Evolutionary conservation across 1,139 yeast genomes (phyloP), one percentile per base, ranked within the genome.

Genomic region (Candida pseudoviswanathii): DNA sequence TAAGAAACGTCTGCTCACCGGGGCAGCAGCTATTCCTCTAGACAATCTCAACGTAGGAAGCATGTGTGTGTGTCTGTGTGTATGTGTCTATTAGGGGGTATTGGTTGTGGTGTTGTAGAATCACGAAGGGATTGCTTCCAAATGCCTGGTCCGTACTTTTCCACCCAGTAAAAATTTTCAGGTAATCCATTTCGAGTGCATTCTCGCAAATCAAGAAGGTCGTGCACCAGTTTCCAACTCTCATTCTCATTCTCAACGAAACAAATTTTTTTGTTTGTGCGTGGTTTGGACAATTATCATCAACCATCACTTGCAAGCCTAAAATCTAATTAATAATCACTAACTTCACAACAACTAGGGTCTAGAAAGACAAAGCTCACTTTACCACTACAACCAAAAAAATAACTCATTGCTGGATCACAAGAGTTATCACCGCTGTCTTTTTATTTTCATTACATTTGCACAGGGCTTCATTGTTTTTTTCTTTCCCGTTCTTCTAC

Each of bases 31-130:
- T 25, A 25, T 9, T 30, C 38, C 38, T 10, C 38, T n/a, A n/a
- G 46, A 37, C 9, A 37, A n/a, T 24, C 46, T 44, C 11, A 44
- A 36, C 10, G 46, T 38, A 29, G 46, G 24, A 44, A 44, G 25
- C 46, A 44, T 43, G 8, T 5, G 30, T 25, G 5, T 25, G 16
- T 33, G 5, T 6, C 8, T 33, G 21, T 16, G 16, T 16, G 16
- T 16, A 16, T 16, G 16, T 16, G 16, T 16, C 16, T 16, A 16
- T 16, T 16, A 16, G 16, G 16, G 36, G 5, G 5, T 39, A 11
- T 31, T 16, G n/a, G 5, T 8, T 25, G 34, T 27, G 31, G 7
- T 10, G 25, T n/a, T 32, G 11, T 7, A 7, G 34, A 32, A 32
- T 32, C 34, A 32, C 34, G 4, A 7, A 10, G 34, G n/a, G 16